A percentile compares a stretch with the other conserved stretches of the same genome.
Conservation (phyloP, 179 eudicot species). For the Heliamphora pulchella region DNA sequence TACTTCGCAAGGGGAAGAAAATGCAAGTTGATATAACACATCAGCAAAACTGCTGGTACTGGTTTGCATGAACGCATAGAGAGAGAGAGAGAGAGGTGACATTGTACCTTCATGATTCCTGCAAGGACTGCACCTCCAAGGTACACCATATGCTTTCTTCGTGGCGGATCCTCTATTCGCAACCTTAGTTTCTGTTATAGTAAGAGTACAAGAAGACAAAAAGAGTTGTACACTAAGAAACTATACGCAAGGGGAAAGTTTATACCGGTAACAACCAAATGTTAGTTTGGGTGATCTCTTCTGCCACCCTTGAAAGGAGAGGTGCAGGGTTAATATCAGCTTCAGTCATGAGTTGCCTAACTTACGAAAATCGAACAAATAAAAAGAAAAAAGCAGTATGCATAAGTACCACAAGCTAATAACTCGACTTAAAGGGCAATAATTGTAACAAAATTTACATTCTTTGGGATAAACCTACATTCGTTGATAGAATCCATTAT, state of each 20-base stretch:
- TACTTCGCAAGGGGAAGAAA: not conserved
- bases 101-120: slow-evolving; percentile 89
- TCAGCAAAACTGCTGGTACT: not conserved
- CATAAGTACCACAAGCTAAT: not conserved
- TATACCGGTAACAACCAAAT: not conserved
- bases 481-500: not conserved
- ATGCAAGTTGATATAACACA: not conserved
- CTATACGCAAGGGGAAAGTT: not conserved
- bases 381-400: not conserved
- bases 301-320: not conserved
- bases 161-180: slow-evolving; percentile 95
- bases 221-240: not conserved
- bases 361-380: not conserved
- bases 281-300: not conserved
- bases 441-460: not conserved
- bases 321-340: not conserved
- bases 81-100: slow-evolving; percentile 2
- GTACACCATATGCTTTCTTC: slow-evolving; percentile 99
- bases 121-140: slow-evolving; percentile 99
- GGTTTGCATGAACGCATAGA: not conserved
- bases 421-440: not conserved
- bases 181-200: slow-evolving; percentile 70
- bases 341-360: not conserved
- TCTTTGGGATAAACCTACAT: not conserved
- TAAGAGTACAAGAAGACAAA: not conserved